Percentiles rank a stretch among this genome's conserved stretches.
These are phyloP conservation scores for Acidiella bohemica DNA, from an alignment of 495 filamentous ascomycete species.

Conservation along the genomic window DNA sequence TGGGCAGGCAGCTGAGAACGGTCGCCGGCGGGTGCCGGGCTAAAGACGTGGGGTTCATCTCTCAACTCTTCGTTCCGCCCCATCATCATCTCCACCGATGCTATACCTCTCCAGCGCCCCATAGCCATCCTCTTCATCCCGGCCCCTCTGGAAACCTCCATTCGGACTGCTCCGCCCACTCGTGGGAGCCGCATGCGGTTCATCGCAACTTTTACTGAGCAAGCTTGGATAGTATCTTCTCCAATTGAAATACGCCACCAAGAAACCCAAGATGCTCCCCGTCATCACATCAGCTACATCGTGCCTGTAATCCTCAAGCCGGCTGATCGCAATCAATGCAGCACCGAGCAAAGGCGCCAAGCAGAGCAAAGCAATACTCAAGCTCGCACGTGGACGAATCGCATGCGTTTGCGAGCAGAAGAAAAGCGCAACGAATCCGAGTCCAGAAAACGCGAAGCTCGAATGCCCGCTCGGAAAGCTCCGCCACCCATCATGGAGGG, in stretches of 20 bases:
- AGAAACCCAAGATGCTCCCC: constrained; percentile 60
- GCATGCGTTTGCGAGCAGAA: constrained; percentile 66
- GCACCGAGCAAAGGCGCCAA: constrained; percentile 64
- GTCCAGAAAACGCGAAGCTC: constrained; percentile 47
- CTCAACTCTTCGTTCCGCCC: no score
- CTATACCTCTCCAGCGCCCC: constrained; percentile 4
- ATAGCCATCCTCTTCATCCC: constrained; percentile 34
- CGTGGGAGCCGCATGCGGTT: constrained; percentile 30
- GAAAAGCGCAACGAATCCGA: constrained; percentile 50
- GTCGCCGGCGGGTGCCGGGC: no score
- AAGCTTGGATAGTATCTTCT: constrained; percentile 51
- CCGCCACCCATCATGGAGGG: constrained; percentile 47
- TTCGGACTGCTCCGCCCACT: constrained; percentile 13
- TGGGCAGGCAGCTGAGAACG: no score
- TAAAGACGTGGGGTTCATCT: no score
- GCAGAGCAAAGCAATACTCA: constrained; percentile 44
- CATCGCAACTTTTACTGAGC: constrained; percentile 37
- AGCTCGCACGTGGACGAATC: constrained; percentile 59
- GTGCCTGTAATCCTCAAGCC: constrained; percentile 86
- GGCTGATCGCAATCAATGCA: constrained; percentile 74
- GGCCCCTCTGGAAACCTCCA: constrained; percentile 32
- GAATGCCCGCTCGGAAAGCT: constrained; percentile 59
- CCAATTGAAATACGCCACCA: constrained; percentile 72
- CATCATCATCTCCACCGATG: constrained; percentile 4
- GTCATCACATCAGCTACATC: constrained; percentile 83